phyloP scores from a whole-genome alignment of 352 stramenopile species.

The Phytophthora citrophthora region DNA sequence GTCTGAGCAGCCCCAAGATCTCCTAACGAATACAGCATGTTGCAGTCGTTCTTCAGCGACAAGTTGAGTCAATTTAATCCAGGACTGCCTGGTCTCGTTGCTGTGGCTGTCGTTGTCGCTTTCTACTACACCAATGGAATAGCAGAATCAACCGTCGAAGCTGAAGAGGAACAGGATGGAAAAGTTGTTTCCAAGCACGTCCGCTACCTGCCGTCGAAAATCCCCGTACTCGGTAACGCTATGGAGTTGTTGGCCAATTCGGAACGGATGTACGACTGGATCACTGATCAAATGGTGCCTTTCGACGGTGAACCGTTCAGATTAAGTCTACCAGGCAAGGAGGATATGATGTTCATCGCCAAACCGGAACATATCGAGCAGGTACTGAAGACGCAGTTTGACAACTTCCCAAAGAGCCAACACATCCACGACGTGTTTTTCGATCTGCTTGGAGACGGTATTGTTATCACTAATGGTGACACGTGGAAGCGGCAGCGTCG shows the following conservation, averaged over 20 bases:
- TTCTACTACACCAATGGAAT: slow-evolving; percentile 23
- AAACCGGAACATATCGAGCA: slow-evolving; percentile 42
- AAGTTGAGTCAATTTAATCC: slow-evolving; percentile 16
- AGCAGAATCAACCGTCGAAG: slow-evolving; percentile 1
- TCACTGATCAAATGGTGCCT: slow-evolving; percentile 40
- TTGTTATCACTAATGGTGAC: slow-evolving; percentile 61
- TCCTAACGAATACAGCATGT: background rate
- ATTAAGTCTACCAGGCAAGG: slow-evolving; percentile 36
- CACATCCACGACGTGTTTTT: slow-evolving; percentile 47
- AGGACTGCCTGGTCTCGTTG: slow-evolving; percentile 27
- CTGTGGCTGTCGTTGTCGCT: slow-evolving; percentile 18
- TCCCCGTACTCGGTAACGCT: slow-evolving; percentile 42
- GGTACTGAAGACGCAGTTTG: slow-evolving; percentile 54
- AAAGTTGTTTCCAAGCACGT: slow-evolving; percentile 28
- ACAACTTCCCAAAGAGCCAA: slow-evolving; percentile 65
- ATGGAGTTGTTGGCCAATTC: slow-evolving; percentile 47
- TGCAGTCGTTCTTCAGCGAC: slow-evolving; percentile 31
- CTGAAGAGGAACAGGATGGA: slow-evolving; percentile 1
- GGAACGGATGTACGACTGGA: slow-evolving; percentile 61
- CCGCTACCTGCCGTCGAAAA: slow-evolving; percentile 38
- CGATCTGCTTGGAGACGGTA: slow-evolving; percentile 63
- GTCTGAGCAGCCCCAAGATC: slow-evolving; percentile 4
- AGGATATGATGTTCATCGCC: slow-evolving; percentile 45
- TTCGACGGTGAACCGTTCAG: slow-evolving; percentile 46
- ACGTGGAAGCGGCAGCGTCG: slow-evolving; percentile 57